phyloP scores from a whole-genome alignment of 805 yeast genomes.

The Lachancea sp. region DNA sequence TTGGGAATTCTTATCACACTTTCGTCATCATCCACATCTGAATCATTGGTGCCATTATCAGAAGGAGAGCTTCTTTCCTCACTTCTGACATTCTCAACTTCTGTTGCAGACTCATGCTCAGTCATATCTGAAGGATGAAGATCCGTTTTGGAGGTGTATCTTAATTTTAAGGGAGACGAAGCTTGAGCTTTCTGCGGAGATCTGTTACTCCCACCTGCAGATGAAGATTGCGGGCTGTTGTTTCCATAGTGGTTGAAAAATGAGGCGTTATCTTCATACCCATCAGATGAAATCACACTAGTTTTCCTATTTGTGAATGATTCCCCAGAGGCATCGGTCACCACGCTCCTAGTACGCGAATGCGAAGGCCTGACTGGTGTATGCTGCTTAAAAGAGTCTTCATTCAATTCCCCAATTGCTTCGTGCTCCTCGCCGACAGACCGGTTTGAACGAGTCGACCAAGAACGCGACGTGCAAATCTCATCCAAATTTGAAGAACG shows the following conservation, averaged over 20 bases:
- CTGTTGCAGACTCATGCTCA: background rate
- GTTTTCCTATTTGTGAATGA: background rate
- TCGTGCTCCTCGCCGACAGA: background rate
- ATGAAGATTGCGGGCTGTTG: conserved; percentile 5
- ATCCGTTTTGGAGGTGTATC: conserved; percentile 7
- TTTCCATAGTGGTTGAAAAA: conserved; percentile 8
- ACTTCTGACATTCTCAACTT: background rate
- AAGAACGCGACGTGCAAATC: too few relatives aligned
- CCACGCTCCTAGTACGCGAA: background rate
- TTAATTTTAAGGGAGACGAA: conserved; percentile 4
- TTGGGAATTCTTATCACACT: conserved; percentile 14
- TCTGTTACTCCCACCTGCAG: background rate
- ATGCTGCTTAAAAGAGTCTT: background rate
- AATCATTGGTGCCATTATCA: conserved; percentile 15
- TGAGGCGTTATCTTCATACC: conserved; percentile 4
- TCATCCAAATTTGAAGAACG: too few relatives aligned
- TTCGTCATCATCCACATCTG: conserved; percentile 9
- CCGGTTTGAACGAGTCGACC: too few relatives aligned
- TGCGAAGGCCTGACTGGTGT: background rate
- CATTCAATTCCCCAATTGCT: background rate
- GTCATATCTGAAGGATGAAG: background rate
- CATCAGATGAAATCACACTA: conserved; percentile 2
- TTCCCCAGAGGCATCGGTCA: background rate
- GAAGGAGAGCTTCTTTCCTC: background rate
- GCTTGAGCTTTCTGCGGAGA: background rate